Evolutionary conservation across 139 green algal species (phyloP).

Genomic region (Auxenochlorella protothecoides): DNA sequence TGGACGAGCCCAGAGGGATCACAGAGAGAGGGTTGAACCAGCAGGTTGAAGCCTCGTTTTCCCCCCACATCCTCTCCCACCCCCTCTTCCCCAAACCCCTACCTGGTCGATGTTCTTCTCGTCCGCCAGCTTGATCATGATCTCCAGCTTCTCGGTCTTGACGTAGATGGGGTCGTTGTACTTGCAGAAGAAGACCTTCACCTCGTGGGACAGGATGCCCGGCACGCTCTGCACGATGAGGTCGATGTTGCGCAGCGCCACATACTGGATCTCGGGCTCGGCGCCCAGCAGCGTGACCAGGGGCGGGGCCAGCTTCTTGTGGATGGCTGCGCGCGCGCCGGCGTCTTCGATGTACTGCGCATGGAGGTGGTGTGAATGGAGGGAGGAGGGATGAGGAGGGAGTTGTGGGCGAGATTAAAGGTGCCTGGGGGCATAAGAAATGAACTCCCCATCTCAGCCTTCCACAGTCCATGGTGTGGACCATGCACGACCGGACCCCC

Average conservation of each 20-base stretch:
- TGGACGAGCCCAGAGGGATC: too few species aligned
- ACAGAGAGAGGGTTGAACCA: too few species aligned
- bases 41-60: too few species aligned
- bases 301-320: slow-evolving; percentile 89
- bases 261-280: slow-evolving; percentile 96
- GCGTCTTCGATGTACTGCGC: slow-evolving; percentile 38
- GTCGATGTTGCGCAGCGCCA: slow-evolving; percentile 95
- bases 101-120: slow-evolving; percentile 91
- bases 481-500: not conserved
- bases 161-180: slow-evolving; percentile 99
- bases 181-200: slow-evolving; percentile 99
- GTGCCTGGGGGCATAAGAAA: not conserved
- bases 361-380: not conserved
- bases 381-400: too few species aligned
- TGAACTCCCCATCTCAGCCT: not conserved
- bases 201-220: slow-evolving; percentile 72
- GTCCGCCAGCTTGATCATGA: slow-evolving; percentile 89
- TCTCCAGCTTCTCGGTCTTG: slow-evolving; percentile 99
- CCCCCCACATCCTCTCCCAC: too few species aligned
- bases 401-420: too few species aligned
- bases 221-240: slow-evolving; percentile 86
- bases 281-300: slow-evolving; percentile 92
- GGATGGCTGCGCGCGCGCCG: slow-evolving; percentile 49
- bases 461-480: not conserved
- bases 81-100: not conserved